Conservation (phyloP, 1,284 basidiomycete genomes). For the Trametes hirsuta region DNA sequence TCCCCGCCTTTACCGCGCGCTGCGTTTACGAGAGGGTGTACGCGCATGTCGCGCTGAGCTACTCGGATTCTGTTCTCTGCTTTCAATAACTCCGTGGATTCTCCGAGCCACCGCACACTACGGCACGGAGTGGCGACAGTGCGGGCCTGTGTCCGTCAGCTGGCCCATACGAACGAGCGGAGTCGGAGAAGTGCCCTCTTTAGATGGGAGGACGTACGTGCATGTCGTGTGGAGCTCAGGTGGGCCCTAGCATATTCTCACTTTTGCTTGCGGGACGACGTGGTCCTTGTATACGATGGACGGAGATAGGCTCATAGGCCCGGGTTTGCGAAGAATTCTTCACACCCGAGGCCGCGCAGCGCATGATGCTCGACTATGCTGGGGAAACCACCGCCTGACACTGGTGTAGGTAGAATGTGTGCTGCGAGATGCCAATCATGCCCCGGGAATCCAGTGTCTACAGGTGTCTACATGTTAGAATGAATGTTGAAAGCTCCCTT, state of each 20-base stretch:
- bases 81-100: constrained; percentile 13
- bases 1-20: neutral
- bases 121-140: constrained; percentile 1
- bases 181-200: neutral
- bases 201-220: neutral
- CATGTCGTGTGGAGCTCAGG: neutral
- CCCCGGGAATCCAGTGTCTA: no score
- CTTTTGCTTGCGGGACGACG: neutral
- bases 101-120: constrained; percentile 5
- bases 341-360: no score
- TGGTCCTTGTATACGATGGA: neutral
- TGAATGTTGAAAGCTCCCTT: no score
- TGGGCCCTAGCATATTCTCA: neutral
- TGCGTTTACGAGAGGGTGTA: constrained; percentile 5
- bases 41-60: neutral
- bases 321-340: neutral
- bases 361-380: no score
- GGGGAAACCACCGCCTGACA: no score
- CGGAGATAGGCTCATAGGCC: neutral
- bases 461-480: no score
- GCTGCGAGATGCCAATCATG: no score
- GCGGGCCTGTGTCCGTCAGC: constrained; percentile 9
- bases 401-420: no score
- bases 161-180: neutral
- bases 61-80: neutral